A percentile compares a stretch with the other conserved stretches of the same genome.
Conservation (phyloP, 1,284 basidiomycete species). For the Ganoderma meredithae region DNA sequence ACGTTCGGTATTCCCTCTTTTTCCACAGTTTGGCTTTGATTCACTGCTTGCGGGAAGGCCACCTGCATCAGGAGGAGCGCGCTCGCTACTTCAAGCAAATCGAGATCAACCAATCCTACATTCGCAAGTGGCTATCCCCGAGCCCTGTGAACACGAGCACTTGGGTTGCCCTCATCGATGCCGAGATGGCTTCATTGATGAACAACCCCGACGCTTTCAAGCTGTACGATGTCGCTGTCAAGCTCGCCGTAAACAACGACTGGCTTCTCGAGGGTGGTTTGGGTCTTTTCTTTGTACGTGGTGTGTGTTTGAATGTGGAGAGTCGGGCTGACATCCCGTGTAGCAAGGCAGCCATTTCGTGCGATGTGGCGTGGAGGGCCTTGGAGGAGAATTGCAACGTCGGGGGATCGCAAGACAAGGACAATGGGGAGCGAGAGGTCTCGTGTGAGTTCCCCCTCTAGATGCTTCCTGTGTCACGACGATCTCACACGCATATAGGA, state of each 20-base stretch:
- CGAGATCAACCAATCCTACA: constrained; percentile 62
- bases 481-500: constrained; percentile 43
- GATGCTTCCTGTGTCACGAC: neutral
- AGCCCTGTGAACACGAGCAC: constrained; percentile 71
- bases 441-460: constrained; percentile 56
- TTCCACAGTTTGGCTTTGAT: constrained; percentile 73
- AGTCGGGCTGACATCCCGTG: constrained; percentile 16
- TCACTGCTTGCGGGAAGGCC: constrained; percentile 57
- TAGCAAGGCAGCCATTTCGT: constrained; percentile 77
- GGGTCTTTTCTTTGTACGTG: constrained; percentile 65
- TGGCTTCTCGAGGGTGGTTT: constrained; percentile 76
- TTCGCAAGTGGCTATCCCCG: constrained; percentile 71
- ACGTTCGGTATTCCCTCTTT: constrained; percentile 70
- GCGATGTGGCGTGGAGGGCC: constrained; percentile 68
- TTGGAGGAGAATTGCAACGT: constrained; percentile 69
- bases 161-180: constrained; percentile 74
- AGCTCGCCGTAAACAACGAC: constrained; percentile 69
- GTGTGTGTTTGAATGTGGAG: neutral
- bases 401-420: constrained; percentile 69
- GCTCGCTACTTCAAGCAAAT: constrained; percentile 61
- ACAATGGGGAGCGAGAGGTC: constrained; percentile 76
- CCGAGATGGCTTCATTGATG: constrained; percentile 66
- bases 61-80: constrained; percentile 47
- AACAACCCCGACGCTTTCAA: constrained; percentile 64
- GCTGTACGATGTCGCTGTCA: constrained; percentile 72